Conservation (phyloP, 176 grass and related monocot genomes). For the Coix lacrymajobi region DNA sequence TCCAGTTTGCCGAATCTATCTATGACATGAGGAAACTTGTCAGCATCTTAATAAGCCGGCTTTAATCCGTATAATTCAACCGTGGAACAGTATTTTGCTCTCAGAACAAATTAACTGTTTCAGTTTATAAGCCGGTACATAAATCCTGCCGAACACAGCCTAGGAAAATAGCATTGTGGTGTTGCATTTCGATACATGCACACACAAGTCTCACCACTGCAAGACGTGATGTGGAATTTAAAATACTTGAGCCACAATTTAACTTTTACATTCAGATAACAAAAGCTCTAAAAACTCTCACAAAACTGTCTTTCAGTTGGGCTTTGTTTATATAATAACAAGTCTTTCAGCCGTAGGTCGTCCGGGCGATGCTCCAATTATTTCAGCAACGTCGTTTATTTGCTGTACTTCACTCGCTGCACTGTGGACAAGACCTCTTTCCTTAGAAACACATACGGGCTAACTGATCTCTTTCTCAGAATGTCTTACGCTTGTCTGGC, state of each 20-base stretch:
- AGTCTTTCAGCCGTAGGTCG: not conserved
- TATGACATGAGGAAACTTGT: not conserved
- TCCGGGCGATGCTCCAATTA: not conserved
- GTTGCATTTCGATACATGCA: not conserved
- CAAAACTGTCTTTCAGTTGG: not conserved
- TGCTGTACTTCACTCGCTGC: not conserved
- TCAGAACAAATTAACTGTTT: no score
- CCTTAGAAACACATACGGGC: not conserved
- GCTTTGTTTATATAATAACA: not conserved
- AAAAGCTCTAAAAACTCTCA: not conserved
- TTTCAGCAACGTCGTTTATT: slow-evolving; percentile 13
- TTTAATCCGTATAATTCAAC: no score
- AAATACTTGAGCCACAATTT: not conserved
- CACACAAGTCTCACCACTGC: not conserved
- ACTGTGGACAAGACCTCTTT: not conserved
- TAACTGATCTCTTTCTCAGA: not conserved
- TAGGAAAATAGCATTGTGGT: not conserved
- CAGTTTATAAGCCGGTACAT: no score
- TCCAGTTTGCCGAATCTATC: not conserved
- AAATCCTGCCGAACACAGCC: no score
- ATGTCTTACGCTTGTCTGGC: not conserved
- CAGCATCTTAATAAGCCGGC: not conserved
- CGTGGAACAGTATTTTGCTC: no score
- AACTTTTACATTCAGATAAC: not conserved
- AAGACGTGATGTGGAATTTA: not conserved